A percentile compares a stretch with the other conserved stretches of the same genome.
These are phyloP conservation scores for Paragyromitra xinjiangensis DNA, from an alignment of 495 filamentous ascomycete genomes.

Conservation along the genomic window DNA sequence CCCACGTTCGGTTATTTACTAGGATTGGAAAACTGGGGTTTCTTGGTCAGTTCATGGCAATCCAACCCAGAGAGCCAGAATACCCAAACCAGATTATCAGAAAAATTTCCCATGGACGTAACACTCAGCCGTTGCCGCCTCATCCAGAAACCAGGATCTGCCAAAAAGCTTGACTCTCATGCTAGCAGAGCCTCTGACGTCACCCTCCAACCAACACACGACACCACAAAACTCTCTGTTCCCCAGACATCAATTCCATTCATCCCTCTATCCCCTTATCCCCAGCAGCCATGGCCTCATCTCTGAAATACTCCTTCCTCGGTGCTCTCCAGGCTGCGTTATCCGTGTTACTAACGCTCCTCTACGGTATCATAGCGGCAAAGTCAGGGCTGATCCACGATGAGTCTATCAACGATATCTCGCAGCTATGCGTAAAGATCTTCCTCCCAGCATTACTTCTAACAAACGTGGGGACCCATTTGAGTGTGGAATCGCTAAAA, in stretches of 20 bases:
- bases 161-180: conserved; percentile 1
- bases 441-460: conserved; percentile 77
- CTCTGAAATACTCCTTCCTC: conserved; percentile 66
- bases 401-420: conserved; percentile 69
- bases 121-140: background rate
- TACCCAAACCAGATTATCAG: too few relatives aligned
- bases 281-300: conserved; percentile 17
- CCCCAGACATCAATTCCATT: too few relatives aligned
- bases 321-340: conserved; percentile 75
- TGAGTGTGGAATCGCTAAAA: conserved; percentile 66
- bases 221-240: background rate
- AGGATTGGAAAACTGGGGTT: too few relatives aligned
- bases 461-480: conserved; percentile 71
- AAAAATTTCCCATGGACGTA: background rate
- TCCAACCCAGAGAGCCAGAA: too few relatives aligned
- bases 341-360: conserved; percentile 74
- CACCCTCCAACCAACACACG: background rate
- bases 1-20: too few relatives aligned
- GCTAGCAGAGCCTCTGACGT: conserved; percentile 19
- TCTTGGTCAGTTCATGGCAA: too few relatives aligned
- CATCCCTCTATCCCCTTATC: background rate
- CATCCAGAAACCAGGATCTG: background rate
- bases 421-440: conserved; percentile 71
- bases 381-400: conserved; percentile 68
- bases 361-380: conserved; percentile 69